Evolutionary conservation across 1,284 basidiomycete species (phyloP).

Genomic region (Gastroboletus turbinatus): DNA sequence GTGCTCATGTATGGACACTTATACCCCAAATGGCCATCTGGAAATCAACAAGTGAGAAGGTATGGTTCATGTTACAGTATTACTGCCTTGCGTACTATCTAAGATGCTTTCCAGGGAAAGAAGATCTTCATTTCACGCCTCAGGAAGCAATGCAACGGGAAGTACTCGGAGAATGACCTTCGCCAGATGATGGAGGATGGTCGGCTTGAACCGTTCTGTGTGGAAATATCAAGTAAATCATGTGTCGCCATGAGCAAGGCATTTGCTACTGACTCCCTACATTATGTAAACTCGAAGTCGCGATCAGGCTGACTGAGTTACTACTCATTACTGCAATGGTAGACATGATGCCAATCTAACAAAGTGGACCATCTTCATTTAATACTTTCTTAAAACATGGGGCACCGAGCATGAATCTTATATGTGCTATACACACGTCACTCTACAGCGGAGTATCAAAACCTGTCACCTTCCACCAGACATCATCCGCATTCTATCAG

Average conservation of each 20-base stretch:
- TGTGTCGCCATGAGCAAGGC: conserved; percentile 22
- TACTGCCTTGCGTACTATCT: not conserved
- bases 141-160: conserved; percentile 28
- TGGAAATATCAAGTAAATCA: conserved; percentile 38
- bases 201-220: conserved; percentile 40
- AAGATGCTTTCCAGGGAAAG: conserved; percentile 32
- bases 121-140: conserved; percentile 37
- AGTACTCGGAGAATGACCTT: conserved; percentile 32
- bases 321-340: not conserved
- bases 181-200: conserved; percentile 34
- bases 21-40: conserved; percentile 35
- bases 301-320: not conserved
- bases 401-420: not conserved
- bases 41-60: conserved; percentile 37
- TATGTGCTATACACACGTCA: not conserved
- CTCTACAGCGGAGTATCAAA: not conserved
- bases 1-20: conserved; percentile 42
- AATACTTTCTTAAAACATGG: not conserved
- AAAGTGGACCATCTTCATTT: not conserved
- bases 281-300: conserved; percentile 17
- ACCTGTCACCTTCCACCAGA: conserved; percentile 33
- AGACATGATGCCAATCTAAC: not conserved
- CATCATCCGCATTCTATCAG: conserved; percentile 87
- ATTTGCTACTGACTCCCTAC: conserved; percentile 25
- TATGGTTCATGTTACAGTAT: conserved; percentile 18